Base-by-base conservation (phyloP, 73 alveolate species). In the Uronychia setigera region DNA sequence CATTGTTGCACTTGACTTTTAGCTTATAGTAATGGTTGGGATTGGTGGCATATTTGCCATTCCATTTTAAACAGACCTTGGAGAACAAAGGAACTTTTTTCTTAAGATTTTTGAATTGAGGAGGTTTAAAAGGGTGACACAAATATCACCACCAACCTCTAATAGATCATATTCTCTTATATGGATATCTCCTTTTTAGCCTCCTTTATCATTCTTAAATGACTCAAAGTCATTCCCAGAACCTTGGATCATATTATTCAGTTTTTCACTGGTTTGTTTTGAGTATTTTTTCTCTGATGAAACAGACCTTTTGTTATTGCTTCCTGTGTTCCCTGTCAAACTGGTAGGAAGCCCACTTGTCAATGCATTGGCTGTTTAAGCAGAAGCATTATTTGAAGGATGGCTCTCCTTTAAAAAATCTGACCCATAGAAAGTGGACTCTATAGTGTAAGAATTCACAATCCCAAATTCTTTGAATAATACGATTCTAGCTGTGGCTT, bases 401-500 rank as follows among this genome's bases (percentile, higher is more conserved):
- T 58, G 27, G 25, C 76, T 58, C 19, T 46, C 67, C 67, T 46
- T 46, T 19, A 46, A 46, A 19, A 46, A 46, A 46, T 32, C 96
- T 14, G 91, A n/a, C 0, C 87, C 87, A 85, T 14, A 85, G 60
- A 85, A 85, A 1, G 87, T 85, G 26, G 86, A 31, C 78, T 85
- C 92, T 1, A 85, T 74, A 26, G 92, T 85, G 58, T 85, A 85
- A n/a, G 87, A 78, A 78, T 85, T 85, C 19, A 85, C 67, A 1
- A 85, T 85, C 11, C 92, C 92, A 1, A 85, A 30, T 79, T 85
- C 87, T 57, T 85, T 85, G 76, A 74, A 85, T 27, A 85, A 60
- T n/a, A 85, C 92, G 57, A 85, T 79, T 31, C 92, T 27, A 30
- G 92, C 92, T 59, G 92, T 85, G 0, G 92, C 59, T 57, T 85